Conservation (phyloP, 306 rosid species). For the Acacia acuminata region DNA sequence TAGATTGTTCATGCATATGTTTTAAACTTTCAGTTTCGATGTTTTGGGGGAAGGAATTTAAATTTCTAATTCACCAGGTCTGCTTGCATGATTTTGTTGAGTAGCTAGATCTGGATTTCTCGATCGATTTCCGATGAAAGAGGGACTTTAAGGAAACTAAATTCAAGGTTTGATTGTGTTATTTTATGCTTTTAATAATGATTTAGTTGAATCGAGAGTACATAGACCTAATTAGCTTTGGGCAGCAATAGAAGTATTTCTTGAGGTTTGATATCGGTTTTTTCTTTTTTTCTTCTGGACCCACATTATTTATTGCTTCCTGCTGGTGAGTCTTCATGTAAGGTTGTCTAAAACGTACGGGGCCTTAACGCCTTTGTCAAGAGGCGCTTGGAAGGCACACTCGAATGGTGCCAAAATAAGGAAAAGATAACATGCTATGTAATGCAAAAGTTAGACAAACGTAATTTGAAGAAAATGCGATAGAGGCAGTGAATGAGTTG, state of each 20-base stretch:
- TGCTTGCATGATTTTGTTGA: background rate
- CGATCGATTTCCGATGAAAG: background rate
- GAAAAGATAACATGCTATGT: background rate
- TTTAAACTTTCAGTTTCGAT: background rate
- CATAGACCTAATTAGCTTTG: background rate
- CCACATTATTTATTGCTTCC: background rate
- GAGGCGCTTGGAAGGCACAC: background rate
- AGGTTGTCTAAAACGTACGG: background rate
- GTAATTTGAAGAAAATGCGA: background rate
- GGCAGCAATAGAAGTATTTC: background rate
- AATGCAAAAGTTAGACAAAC: background rate
- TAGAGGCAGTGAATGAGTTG: background rate
- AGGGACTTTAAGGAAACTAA: background rate
- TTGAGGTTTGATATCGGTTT: background rate
- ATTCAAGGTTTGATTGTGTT: background rate
- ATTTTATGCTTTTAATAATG: background rate
- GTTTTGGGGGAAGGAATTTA: background rate
- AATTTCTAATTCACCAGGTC: background rate
- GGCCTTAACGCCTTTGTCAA: background rate
- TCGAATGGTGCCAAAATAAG: background rate
- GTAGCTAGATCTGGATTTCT: background rate
- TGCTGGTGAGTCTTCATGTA: background rate
- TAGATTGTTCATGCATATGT: background rate
- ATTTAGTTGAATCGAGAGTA: background rate
- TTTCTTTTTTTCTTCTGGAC: background rate